phyloP scores from a whole-genome alignment of 495 filamentous ascomycete genomes.

The Aspergillus bertholletiae region DNA sequence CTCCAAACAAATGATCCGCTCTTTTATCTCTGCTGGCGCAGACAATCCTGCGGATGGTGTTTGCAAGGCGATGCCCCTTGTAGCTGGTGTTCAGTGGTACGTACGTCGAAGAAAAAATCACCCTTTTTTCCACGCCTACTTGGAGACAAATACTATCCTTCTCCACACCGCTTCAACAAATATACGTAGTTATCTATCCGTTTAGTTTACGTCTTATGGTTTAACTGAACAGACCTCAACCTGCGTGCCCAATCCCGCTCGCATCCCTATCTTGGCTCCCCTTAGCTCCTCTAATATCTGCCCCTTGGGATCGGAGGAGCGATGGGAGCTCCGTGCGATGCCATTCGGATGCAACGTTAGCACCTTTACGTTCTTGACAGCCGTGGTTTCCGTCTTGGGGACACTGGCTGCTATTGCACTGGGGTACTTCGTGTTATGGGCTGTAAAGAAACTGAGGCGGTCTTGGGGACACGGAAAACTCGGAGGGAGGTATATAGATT shows the following conservation, averaged over 20 bases:
- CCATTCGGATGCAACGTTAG: conserved; percentile 50
- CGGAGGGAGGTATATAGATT: conserved; percentile 5
- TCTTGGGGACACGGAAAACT: conserved; percentile 24
- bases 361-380: conserved; percentile 45
- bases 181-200: no score
- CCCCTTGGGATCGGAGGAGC: conserved; percentile 44
- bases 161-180: no score
- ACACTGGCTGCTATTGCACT: conserved; percentile 30
- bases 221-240: conserved; percentile 37
- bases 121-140: no score
- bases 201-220: no score
- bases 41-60: conserved; percentile 44
- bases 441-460: conserved; percentile 17
- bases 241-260: conserved; percentile 45
- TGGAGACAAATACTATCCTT: no score
- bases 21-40: conserved; percentile 42
- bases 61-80: conserved; percentile 36
- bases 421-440: conserved; percentile 22
- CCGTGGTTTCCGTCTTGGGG: conserved; percentile 31
- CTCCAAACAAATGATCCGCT: conserved; percentile 24
- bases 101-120: no score
- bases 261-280: conserved; percentile 43
- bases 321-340: conserved; percentile 49
- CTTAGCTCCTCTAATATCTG: conserved; percentile 42
- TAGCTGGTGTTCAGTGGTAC: conserved; percentile 55